Base-by-base conservation (phyloP, 2,329 filamentous ascomycete genomes). In the Aspergillus clavatus region DNA sequence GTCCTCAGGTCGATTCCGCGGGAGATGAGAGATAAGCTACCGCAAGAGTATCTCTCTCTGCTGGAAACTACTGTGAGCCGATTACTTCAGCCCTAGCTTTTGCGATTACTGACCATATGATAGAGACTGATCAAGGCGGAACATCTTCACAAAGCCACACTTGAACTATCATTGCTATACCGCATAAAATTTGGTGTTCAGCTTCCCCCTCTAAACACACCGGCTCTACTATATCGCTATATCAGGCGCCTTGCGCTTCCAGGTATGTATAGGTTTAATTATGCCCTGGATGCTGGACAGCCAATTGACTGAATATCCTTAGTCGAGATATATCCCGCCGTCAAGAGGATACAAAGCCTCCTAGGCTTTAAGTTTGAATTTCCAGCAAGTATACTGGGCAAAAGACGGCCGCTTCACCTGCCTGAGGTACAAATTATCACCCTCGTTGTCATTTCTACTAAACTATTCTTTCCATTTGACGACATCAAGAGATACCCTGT, bases 391-490 rank as follows among this genome's bases (percentile, higher is more conserved):
- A 49, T 48, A 59, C 45, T 51, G 42, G 67, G 69, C 48, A 67
- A 73, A 47, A 67, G 56, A 24, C 58, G 54, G 28, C 52, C 74
- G 21, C 67, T 78, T 7, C 73, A 81, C 40, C 78, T 85, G 50
- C 89, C 93, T 0, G 93, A 97, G 59, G 72, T 87, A 5, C 79
- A 86, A 35, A 70, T 96, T 1, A 73, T 89, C 44, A 76, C 83
- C 3, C 71, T 88, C 3, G 65, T 95, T 3, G 72, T 95, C 2
- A 75, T 95, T 11, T 81, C 86, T 3, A 82, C 85, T 3, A 96
- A 96, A 57, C 65, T 95, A 2, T 73, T 86, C 16, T 89, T 88
- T 56, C 88, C 91, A 0, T 81, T 95, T 36, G 81, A 88, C 57
- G 70, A 72, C 18, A 58, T 75, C 10, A 64, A 72, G 42, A 72